phyloP scores from a whole-genome alignment of 306 rosid species.

The Sophora flavescens region DNA sequence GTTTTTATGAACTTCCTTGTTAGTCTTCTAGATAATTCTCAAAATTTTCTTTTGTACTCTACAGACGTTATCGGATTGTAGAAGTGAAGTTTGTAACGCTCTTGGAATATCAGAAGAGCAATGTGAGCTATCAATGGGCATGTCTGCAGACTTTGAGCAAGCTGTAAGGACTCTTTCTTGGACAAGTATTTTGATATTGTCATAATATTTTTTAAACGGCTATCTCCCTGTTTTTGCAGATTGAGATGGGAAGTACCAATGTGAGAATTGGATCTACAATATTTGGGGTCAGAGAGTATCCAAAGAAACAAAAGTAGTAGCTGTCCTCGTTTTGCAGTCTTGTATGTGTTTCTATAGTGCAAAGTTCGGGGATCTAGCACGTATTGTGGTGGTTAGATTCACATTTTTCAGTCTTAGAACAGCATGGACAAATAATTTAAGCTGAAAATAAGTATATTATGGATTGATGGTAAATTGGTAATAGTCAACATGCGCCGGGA shows the following conservation, averaged over 20 bases:
- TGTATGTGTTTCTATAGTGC: neutral
- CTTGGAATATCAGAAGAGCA: slow-evolving; percentile 77
- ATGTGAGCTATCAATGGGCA: slow-evolving; percentile 95
- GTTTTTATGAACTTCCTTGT: slow-evolving; percentile 29
- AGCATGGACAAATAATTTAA: slow-evolving; percentile 34
- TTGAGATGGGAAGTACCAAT: slow-evolving; percentile 91
- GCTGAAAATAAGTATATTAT: slow-evolving; percentile 43
- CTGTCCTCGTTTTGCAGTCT: slow-evolving; percentile 31
- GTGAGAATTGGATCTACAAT: slow-evolving; percentile 93
- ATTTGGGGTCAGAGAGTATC: slow-evolving; percentile 92
- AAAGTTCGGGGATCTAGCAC: neutral
- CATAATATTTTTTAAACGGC: slow-evolving; percentile 11
- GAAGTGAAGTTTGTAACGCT: slow-evolving; percentile 81
- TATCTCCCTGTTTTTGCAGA: slow-evolving; percentile 61
- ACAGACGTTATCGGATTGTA: slow-evolving; percentile 75
- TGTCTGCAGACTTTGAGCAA: slow-evolving; percentile 93
- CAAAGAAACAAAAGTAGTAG: slow-evolving; percentile 56
- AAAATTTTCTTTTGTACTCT: slow-evolving; percentile 32
- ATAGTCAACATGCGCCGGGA: neutral
- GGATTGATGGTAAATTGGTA: neutral
- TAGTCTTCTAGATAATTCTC: slow-evolving; percentile 16
- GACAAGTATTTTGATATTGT: slow-evolving; percentile 6
- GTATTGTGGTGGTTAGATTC: slow-evolving; percentile 31
- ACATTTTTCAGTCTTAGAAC: slow-evolving; percentile 21
- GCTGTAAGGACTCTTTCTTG: slow-evolving; percentile 70